Evolutionary conservation across 306 rosid species (phyloP).

Genomic region (Sesbania bispinosa): DNA sequence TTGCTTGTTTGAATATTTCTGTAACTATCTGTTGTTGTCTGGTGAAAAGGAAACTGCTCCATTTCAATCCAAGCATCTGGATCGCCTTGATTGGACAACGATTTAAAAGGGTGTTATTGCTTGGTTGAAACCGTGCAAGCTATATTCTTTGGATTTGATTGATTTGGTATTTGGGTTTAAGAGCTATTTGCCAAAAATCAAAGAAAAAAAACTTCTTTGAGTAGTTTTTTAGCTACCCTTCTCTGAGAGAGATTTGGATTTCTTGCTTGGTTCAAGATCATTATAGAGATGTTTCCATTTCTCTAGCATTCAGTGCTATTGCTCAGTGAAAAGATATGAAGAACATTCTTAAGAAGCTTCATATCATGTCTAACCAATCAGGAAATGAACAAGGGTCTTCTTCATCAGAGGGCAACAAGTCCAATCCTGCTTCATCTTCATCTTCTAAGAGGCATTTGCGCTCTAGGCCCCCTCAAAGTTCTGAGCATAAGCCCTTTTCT

Average conservation of each 20-base stretch:
- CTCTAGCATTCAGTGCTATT: constrained; percentile 47
- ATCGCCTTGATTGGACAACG: constrained; percentile 32
- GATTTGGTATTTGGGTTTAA: constrained; percentile 31
- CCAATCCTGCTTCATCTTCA: constrained; percentile 45
- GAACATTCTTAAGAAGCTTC: constrained; percentile 89
- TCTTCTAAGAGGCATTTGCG: constrained; percentile 50
- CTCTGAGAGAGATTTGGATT: constrained; percentile 36
- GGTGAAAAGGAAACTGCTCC: constrained; percentile 22
- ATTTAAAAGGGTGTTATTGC: constrained; percentile 38
- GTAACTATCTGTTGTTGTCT: constrained; percentile 19
- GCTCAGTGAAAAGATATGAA: constrained; percentile 60
- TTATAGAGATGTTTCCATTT: constrained; percentile 56
- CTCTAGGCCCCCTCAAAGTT: constrained; percentile 40
- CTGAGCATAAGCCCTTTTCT: constrained; percentile 62
- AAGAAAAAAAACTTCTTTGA: constrained; percentile 16
- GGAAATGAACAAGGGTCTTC: constrained; percentile 62
- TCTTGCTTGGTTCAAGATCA: constrained; percentile 64
- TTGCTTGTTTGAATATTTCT: constrained; percentile 18
- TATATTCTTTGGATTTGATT: constrained; percentile 41
- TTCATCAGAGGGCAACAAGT: constrained; percentile 59
- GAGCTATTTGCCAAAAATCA: constrained; percentile 21
- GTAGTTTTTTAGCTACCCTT: constrained; percentile 31
- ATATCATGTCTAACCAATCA: constrained; percentile 65
- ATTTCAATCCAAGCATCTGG: constrained; percentile 51
- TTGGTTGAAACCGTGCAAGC: constrained; percentile 28